Percentiles rank a stretch among this genome's conserved stretches.
These are phyloP conservation scores for Fusarium musae DNA, from an alignment of 2,329 filamentous ascomycete genomes.

Conservation along the genomic window DNA sequence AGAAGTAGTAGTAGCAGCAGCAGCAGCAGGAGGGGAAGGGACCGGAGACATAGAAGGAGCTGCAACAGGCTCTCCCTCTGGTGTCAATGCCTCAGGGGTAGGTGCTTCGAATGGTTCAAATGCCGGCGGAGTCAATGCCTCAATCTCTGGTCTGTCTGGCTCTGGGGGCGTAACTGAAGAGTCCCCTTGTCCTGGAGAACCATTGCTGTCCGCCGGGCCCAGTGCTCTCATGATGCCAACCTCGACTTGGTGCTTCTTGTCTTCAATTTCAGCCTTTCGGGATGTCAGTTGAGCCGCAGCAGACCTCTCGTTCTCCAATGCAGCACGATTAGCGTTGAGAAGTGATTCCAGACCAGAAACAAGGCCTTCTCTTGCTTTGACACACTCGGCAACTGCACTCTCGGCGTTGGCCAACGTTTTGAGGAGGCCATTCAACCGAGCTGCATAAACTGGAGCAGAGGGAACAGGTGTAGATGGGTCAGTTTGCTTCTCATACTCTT, in stretches of 20 bases:
- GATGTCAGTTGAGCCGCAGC: conserved; percentile 71
- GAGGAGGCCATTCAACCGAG: conserved; percentile 87
- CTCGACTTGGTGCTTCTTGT: conserved; percentile 89
- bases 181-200: conserved; percentile 59
- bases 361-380: conserved; percentile 83
- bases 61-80: conserved; percentile 37
- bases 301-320: conserved; percentile 75
- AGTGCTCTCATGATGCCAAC: conserved; percentile 89
- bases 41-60: conserved; percentile 39
- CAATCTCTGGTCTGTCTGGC: conserved; percentile 80
- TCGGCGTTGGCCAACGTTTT: conserved; percentile 91
- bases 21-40: not conserved
- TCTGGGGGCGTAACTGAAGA: conserved; percentile 64
- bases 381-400: conserved; percentile 86
- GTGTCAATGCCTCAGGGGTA: conserved; percentile 28
- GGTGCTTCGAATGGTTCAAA: conserved; percentile 40
- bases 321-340: conserved; percentile 76
- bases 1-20: not conserved
- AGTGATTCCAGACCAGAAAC: conserved; percentile 86
- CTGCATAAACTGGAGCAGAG: conserved; percentile 89
- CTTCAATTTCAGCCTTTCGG: conserved; percentile 79
- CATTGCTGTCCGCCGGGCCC: conserved; percentile 66
- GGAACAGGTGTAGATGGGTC: conserved; percentile 76
- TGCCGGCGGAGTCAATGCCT: conserved; percentile 83
- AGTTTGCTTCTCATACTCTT: conserved; percentile 86